Evolutionary conservation across 2,329 filamentous ascomycete genomes (phyloP), one percentile per base, ranked within the genome.

Genomic region (Ophiostoma fasciatum): DNA sequence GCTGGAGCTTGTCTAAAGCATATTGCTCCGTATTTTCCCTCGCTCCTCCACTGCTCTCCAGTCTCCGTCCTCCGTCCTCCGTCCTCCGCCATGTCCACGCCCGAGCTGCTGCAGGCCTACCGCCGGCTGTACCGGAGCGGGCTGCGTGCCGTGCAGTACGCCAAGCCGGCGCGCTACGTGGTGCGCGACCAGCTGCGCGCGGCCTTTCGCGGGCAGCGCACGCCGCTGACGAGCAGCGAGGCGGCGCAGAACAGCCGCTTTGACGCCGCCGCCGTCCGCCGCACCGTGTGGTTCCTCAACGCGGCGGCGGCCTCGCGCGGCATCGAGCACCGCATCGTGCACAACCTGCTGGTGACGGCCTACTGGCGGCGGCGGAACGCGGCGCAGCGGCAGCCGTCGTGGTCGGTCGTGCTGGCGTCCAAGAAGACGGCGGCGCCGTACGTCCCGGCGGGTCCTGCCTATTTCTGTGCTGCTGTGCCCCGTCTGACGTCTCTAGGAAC

Each of bases 101-200:
- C 49, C 12, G 58, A 74, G 21, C 50, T 82, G 35, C 50, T 77
- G 27, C 64, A 68, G 46, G 73, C 78, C 31, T 90, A 88, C 56
- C 71, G 82, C 42, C 62, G 70, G 39, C 63, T 90, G 23, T 78
- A 80, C 50, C 73, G 77, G 35, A 64, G 64, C 7, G 60, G 71
- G 14, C 64, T 87, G n/a, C 71, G 65, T 21, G 82, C 80, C 4
- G 71, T 88, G 17, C 74, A 79, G 44, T 82, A 74, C 59, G 71
- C 80, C 12, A 68, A 69, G 42, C 82, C 81, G 13, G 69, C 74
- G 21, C 74, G 80, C 36, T 78, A 63, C 54, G 60, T 69, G 4
- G 62, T 72, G 13, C 70, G 72, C 39, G 64, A 76, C 48, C 64
- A 70, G 49, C 54, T 82, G 18, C 66, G 76, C 30, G 48, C 50